Base-by-base conservation (phyloP, 805 yeast species). In the Cyberlindnera misumaiensis region DNA sequence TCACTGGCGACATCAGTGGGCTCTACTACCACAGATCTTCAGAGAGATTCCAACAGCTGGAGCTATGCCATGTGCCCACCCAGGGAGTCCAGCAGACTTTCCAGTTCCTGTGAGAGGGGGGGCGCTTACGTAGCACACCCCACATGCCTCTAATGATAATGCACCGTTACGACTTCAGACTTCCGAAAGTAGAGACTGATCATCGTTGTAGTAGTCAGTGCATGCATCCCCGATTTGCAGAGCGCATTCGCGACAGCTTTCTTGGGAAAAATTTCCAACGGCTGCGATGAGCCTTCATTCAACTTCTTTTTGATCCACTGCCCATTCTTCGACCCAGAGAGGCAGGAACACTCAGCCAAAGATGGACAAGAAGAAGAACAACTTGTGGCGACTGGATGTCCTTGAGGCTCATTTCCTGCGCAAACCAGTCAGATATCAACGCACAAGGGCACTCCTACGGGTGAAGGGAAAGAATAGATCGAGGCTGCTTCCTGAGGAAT, bases 1-100 rank as follows among this genome's bases (percentile, higher is more conserved):
- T 67, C 6, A 77, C 81, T 2, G 96, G 96, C 6, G 64, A 76
- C 6, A 75, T 89, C 18, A 69, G 74, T 34, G 97, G 97, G 4
- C 70, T 83, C 34, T 89, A 89, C 58, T 89, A 78, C 64, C 94
- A 87, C 59, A 72, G 75, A 47, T 68, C 73, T n/a, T 80, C 89
- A 1, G 94, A 83, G 46, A 81, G 75, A 35, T 65, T 64, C 58
- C 96, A 88, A 62, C 83, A 83, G 51, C 67, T 88, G 48, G 86
- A 77, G 46, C 65, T 88, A 34, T 40, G 43, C 25, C 38, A 49
- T 30, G 38, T 44, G 5, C 31, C 39, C 8, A 15, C 33, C 14
- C n/a, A 30, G 11, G 51, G 49, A 4, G 36, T 38, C 9, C 32
- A 39, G 8, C 38, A 32, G 1, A 34, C 32, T 12, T 47, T 33